Evolutionary conservation across 345 rosid species (phyloP).

Genomic region (Ricinus communis): DNA sequence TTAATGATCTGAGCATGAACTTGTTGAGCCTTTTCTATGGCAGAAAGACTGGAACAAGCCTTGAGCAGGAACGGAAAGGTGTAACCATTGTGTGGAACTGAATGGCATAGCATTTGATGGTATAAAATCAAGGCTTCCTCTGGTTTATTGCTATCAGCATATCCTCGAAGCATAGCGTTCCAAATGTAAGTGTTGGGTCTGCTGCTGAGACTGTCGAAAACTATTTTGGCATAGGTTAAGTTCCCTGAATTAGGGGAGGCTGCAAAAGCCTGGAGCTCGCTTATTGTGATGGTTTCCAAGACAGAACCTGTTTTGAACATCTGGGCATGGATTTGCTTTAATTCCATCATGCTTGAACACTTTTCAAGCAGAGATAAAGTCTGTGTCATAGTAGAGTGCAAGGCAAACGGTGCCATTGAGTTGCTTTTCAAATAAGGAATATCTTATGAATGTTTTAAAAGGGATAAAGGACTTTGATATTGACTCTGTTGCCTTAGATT

Average conservation of each 20-base stretch:
- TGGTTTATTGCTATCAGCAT: constrained; percentile 42
- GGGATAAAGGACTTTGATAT: too few species aligned
- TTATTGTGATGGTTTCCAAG: constrained; percentile 32
- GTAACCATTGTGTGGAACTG: constrained; percentile 48
- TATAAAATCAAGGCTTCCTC: constrained; percentile 50
- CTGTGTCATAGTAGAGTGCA: constrained; percentile 22
- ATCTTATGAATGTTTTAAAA: neutral
- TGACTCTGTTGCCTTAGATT: neutral
- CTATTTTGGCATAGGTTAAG: constrained; percentile 44
- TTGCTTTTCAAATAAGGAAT: neutral
- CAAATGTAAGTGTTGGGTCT: constrained; percentile 54
- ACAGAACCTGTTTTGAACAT: constrained; percentile 56
- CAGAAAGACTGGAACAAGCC: constrained; percentile 55
- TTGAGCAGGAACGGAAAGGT: constrained; percentile 74
- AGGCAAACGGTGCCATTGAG: constrained; percentile 17
- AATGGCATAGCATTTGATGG: constrained; percentile 45
- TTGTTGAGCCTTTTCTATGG: constrained; percentile 47
- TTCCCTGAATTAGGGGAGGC: constrained; percentile 33
- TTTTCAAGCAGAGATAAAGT: constrained; percentile 42
- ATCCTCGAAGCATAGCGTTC: constrained; percentile 68
- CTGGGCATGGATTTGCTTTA: constrained; percentile 60
- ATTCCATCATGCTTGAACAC: constrained; percentile 49
- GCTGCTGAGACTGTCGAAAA: constrained; percentile 42
- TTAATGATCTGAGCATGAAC: constrained; percentile 55
- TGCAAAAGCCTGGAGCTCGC: constrained; percentile 48